Conservation (phyloP, 176 grass and related monocot species). For the Carex scoparia region DNA sequence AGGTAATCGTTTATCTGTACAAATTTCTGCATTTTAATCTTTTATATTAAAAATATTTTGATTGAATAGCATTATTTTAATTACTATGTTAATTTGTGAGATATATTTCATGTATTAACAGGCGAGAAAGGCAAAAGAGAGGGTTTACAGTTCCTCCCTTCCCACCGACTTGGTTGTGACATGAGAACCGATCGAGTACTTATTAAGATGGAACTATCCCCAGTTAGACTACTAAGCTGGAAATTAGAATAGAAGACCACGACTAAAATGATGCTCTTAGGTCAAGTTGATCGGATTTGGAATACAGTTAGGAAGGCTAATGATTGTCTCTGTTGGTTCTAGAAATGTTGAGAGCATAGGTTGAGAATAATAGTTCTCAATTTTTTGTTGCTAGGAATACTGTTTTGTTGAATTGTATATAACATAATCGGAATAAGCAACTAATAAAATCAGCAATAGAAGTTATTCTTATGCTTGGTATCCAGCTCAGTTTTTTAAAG, state of each 20-base stretch:
- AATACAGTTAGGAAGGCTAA: background rate
- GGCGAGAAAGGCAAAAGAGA: constrained; percentile 48
- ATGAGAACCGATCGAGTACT: background rate
- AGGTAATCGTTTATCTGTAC: constrained; percentile 32
- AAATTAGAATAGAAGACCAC: background rate
- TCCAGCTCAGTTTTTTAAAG: no score
- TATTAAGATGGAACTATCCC: background rate
- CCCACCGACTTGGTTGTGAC: constrained; percentile 34
- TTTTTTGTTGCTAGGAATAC: background rate
- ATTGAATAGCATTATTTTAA: background rate
- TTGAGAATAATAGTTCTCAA: background rate
- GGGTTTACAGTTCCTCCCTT: constrained; percentile 55
- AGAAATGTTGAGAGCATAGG: background rate
- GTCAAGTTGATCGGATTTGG: background rate
- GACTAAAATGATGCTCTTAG: background rate
- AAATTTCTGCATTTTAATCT: background rate
- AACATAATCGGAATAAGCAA: no score
- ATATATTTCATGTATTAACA: constrained; percentile 17
- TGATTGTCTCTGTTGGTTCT: background rate
- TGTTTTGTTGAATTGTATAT: background rate
- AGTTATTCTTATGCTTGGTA: background rate
- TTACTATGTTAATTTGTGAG: background rate
- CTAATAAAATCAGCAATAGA: background rate
- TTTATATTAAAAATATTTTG: background rate
- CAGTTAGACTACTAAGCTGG: background rate